Evolutionary conservation across 106 monocot genomes (phyloP), one percentile per base, ranked within the genome.

Genomic region (Gastrodia elata): DNA sequence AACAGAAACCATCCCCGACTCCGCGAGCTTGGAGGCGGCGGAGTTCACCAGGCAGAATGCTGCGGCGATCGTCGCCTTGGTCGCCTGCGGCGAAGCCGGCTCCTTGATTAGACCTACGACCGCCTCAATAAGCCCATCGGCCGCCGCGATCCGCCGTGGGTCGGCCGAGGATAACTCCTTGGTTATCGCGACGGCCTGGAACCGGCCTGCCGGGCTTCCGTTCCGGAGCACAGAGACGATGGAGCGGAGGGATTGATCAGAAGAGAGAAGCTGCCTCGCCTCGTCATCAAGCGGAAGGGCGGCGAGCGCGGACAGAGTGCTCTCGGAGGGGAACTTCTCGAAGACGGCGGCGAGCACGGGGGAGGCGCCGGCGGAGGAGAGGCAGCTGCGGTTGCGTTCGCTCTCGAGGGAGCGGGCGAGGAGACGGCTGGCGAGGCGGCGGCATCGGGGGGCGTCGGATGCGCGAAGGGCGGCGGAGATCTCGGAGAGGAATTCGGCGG

Each of bases 241-340:
- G 8, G 52, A 79, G 64, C 18, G 28, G n/a, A 76, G 35, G 0
- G 78, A 82, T 32, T 28, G 78, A 27, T 59, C 77, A 3, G 78
- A 76, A 44, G 27, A 43, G 30, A 78, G 13, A 22, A 25, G 33
- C 39, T 37, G 37, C 26, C 56, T 39, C 3, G 73, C 39, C 32
- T 70, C 81, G 38, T 78, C 65, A 36, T 81, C 80, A 16, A 85
- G 38, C 4, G 83, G 81, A 16, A 82, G 74, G 2, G 68, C 15
- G 20, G 76, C 46, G 46, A 93, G 7, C 7, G 81, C 73, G 34
- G 84, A 84, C 16, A 93, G 46, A n/a, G 87, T 77, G 35, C 79
- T 77, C 28, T 30, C 61, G 0, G 57, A 46, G 39, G 73, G 40
- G 38, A 79, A 71, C 4, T 39, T 46, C 3, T 39, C 11, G 65